Base-by-base conservation (phyloP, 148 eudicot genomes). In the Tetragonia tetragonoides region DNA sequence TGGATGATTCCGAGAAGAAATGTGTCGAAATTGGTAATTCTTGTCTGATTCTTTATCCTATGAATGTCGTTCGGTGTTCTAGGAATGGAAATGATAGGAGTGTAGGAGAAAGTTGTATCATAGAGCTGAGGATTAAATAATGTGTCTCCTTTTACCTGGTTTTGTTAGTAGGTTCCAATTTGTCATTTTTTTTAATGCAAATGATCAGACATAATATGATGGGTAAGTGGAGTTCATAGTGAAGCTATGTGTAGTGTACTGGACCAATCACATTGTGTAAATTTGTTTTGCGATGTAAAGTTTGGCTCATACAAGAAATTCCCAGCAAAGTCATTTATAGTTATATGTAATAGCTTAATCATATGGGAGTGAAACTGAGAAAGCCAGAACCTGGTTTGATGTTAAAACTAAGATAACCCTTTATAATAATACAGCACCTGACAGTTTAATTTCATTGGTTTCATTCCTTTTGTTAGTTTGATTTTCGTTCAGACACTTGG, bases 1-100 rank as follows among this genome's bases (percentile, higher is more conserved):
- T 88, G 70, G 85, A 87, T 28, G 81, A 75, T 34, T 77, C 87
- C 21, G 90, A 89, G 77, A 85, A 63, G 63, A 89, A 82, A 73
- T 88, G 74, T 66, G 40, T 62, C 11, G 91, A 87, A 79, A 66
- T 85, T 18, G 92, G 93, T 89, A 75, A 72, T n/a, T 38, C 7
- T 53, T 51, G 61, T n/a, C 17, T 18, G 8, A 51, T 2, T 34
- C 68, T 57, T 42, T 21, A 53, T 7, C 23, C n/a, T 56, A 7
- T 9, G 15, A 18, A 12, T 28, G 34, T 67, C 37, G 14, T 41
- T 68, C n/a, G 9, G 60, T 23, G 28, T 49, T 47, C 51, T 70
- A 47, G 40, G 10, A 40, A 12, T 70, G 41, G 9, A 11, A 46
- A 70, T 70, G 1, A 21, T 70, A 47, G 60, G 24, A 47, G 5